These are phyloP conservation scores for Kappamyces sp. DNA, from an alignment of 192 early-diverging fungal species.

Conservation along the genomic window DNA sequence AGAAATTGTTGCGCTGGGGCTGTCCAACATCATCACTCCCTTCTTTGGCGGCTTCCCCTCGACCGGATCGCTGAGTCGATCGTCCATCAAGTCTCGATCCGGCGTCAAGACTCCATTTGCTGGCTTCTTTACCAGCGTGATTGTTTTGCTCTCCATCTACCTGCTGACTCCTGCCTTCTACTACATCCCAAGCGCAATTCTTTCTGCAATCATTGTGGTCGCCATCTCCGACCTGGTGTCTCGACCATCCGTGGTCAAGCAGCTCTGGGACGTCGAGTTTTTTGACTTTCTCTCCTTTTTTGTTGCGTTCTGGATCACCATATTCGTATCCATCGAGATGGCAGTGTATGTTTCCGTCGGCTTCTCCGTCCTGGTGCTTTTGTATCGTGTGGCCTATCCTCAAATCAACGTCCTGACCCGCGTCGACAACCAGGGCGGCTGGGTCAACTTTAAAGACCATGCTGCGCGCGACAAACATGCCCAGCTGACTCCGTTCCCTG, in stretches of 20 bases:
- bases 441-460: constrained; percentile 20
- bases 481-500: constrained; percentile 32
- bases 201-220: constrained; percentile 80
- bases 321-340: constrained; percentile 65
- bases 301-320: constrained; percentile 49
- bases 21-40: constrained; percentile 78
- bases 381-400: constrained; percentile 75
- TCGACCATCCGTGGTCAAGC: constrained; percentile 48
- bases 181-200: constrained; percentile 73
- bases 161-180: constrained; percentile 76
- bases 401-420: constrained; percentile 31
- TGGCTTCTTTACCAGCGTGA: constrained; percentile 66
- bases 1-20: constrained; percentile 82
- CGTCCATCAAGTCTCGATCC: constrained; percentile 83
- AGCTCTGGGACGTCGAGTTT: constrained; percentile 57
- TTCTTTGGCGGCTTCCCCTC: constrained; percentile 85
- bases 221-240: constrained; percentile 77
- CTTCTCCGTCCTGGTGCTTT: constrained; percentile 66
- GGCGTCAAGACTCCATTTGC: constrained; percentile 78
- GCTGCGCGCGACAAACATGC: background rate
- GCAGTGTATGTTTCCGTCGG: constrained; percentile 75
- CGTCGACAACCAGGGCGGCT: constrained; percentile 10
- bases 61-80: constrained; percentile 91
- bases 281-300: constrained; percentile 49
- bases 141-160: constrained; percentile 79